Conservation (phyloP, 2,329 filamentous ascomycete species). For the Colletotrichum higginsianum region DNA sequence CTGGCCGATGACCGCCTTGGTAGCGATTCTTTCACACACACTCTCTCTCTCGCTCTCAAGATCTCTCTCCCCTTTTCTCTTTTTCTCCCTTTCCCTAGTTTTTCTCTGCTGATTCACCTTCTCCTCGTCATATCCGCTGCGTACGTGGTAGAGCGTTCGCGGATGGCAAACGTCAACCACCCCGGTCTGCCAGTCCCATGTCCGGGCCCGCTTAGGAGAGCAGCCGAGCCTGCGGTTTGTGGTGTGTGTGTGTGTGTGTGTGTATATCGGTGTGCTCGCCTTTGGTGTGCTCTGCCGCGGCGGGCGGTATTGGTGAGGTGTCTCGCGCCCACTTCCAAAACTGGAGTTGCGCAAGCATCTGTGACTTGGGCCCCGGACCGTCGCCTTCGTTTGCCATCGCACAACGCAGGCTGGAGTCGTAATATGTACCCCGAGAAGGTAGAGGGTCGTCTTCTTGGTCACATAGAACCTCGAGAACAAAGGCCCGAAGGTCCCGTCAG, state of each 20-base stretch:
- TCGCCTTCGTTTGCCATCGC: slow-evolving; percentile 4
- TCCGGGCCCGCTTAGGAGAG: slow-evolving; percentile 1
- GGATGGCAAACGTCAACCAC: background rate
- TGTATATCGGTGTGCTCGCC: background rate
- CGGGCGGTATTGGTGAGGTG: slow-evolving; percentile 15
- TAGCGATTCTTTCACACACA: background rate
- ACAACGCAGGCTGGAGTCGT: background rate
- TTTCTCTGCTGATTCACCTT: too few species aligned
- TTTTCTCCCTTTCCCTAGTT: background rate
- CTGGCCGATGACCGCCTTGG: slow-evolving; percentile 30
- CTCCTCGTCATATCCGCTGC: background rate
- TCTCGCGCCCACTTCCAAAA: background rate
- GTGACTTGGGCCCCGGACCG: slow-evolving; percentile 26
- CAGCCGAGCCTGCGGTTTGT: background rate
- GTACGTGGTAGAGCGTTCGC: background rate
- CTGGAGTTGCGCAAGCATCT: slow-evolving; percentile 36
- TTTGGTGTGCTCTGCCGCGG: slow-evolving; percentile 1
- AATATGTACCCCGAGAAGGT: background rate
- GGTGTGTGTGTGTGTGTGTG: background rate
- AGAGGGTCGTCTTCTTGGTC: background rate
- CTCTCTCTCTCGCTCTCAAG: background rate
- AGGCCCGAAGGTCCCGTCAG: background rate
- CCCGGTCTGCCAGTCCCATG: slow-evolving; percentile 11
- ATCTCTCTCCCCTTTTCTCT: background rate
- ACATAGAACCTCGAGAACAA: background rate